A percentile compares a stretch with the other conserved stretches of the same genome.
These are phyloP conservation scores for Fonsecaea monophora DNA, from an alignment of 2,329 filamentous ascomycete species.

Conservation along the genomic window DNA sequence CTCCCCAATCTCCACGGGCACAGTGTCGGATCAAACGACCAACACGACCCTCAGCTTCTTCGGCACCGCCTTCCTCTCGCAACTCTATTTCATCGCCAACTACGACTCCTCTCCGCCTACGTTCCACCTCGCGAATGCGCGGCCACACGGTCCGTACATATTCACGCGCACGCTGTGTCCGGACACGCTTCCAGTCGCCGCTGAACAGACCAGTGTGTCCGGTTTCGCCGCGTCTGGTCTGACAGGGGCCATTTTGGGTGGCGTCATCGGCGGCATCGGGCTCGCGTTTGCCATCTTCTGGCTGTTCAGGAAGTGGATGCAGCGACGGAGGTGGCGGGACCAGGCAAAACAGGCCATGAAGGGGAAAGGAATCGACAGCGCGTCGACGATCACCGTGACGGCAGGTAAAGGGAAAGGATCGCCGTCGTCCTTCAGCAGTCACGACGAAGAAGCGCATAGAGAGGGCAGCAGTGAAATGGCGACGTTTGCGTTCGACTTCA, in stretches of 20 bases:
- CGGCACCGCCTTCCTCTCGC: slow-evolving; percentile 50
- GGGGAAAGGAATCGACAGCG: slow-evolving; percentile 23
- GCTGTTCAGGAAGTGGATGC: slow-evolving; percentile 26
- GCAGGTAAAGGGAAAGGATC: slow-evolving; percentile 18
- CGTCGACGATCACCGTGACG: slow-evolving; percentile 5
- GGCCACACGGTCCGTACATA: slow-evolving; percentile 50
- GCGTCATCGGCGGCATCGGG: slow-evolving; percentile 44
- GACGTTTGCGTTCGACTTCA: slow-evolving; percentile 30
- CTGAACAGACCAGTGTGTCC: slow-evolving; percentile 34
- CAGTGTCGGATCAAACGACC: slow-evolving; percentile 38
- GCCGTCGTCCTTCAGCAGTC: slow-evolving; percentile 11
- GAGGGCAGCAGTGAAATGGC: slow-evolving; percentile 24
- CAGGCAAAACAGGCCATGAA: slow-evolving; percentile 16
- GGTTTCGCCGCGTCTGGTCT: slow-evolving; percentile 34
- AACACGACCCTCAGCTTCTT: slow-evolving; percentile 43
- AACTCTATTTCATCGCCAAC: slow-evolving; percentile 55
- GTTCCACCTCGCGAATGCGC: slow-evolving; percentile 52
- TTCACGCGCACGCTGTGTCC: slow-evolving; percentile 52
- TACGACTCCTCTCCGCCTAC: slow-evolving; percentile 45
- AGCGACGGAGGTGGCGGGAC: slow-evolving; percentile 19
- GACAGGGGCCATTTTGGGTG: slow-evolving; percentile 39
- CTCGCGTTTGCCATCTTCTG: slow-evolving; percentile 35
- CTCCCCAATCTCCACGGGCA: slow-evolving; percentile 38
- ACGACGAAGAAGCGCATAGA: slow-evolving; percentile 6
- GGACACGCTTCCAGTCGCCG: slow-evolving; percentile 45